Percentiles rank a stretch among this genome's conserved stretches.
Conservation (phyloP, 768 basidiomycete genomes). For the Tulasnella sp. region DNA sequence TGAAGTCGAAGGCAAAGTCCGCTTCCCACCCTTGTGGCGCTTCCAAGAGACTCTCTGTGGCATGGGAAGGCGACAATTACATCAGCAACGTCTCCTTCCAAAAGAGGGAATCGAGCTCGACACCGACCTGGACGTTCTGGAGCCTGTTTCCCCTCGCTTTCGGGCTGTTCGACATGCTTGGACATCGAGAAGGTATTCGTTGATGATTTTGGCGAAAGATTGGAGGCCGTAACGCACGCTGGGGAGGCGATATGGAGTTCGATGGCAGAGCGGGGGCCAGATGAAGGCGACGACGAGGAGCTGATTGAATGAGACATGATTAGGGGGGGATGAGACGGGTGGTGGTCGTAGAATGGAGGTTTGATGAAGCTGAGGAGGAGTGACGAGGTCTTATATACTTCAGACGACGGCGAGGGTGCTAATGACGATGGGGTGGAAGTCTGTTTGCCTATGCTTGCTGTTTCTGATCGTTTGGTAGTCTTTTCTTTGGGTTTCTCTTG, state of each 20-base stretch:
- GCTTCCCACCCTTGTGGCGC: not conserved
- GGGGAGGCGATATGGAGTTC: not conserved
- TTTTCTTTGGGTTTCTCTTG: not conserved
- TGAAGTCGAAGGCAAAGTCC: not conserved
- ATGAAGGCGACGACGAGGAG: not conserved
- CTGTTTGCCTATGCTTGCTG: not conserved
- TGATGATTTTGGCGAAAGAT: not conserved
- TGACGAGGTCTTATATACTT: not conserved
- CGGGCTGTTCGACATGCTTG: not conserved
- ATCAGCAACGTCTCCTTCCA: not conserved
- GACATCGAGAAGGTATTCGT: not conserved
- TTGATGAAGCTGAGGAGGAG: not conserved
- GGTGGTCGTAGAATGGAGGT: not conserved
- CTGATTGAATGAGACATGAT: not conserved
- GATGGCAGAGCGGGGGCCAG: not conserved
- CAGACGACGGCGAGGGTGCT: not conserved
- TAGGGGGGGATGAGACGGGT: not conserved
- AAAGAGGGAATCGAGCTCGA: not conserved
- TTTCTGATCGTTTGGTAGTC: not conserved
- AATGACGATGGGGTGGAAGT: not conserved
- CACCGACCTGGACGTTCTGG: not conserved
- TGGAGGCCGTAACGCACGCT: not conserved
- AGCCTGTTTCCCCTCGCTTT: not conserved
- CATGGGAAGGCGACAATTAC: not conserved
- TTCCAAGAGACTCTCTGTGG: not conserved